Percentiles rank a stretch among this genome's conserved stretches.
These are phyloP conservation scores for Endocladia muricata DNA, from an alignment of 31 red algal species.

Conservation along the genomic window DNA sequence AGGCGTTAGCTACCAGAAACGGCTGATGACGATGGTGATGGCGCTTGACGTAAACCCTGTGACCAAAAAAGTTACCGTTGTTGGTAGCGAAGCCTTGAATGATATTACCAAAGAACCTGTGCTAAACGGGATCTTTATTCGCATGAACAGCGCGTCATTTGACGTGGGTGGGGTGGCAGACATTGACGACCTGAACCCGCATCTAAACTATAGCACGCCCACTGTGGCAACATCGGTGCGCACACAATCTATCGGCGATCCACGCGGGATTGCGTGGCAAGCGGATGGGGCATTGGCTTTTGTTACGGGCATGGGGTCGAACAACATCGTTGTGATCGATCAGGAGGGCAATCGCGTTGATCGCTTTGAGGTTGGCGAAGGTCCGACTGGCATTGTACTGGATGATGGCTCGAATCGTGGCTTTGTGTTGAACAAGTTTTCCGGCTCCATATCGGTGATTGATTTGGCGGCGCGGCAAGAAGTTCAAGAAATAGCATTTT, in stretches of 20 bases:
- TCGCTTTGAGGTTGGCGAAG: background rate
- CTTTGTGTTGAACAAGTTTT: background rate
- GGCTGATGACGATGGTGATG: background rate
- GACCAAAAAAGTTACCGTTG: background rate
- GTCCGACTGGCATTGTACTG: background rate
- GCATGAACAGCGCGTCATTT: background rate
- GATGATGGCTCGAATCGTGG: background rate
- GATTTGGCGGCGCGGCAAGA: background rate
- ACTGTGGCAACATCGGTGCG: background rate
- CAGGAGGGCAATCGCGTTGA: background rate
- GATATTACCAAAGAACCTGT: background rate
- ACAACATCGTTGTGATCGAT: background rate
- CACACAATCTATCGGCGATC: background rate
- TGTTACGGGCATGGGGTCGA: background rate
- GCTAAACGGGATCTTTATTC: background rate
- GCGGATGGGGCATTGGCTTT: background rate
- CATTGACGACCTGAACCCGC: conserved; percentile 3
- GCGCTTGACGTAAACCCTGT: background rate
- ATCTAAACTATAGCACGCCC: background rate
- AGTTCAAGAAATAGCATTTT: background rate
- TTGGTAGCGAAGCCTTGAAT: background rate
- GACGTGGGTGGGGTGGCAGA: background rate
- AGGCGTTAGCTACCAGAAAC: background rate
- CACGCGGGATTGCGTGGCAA: background rate
- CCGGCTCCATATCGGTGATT: background rate